These are phyloP conservation scores for Glebionis coronaria DNA, from an alignment of 129 eudicot species.

Conservation along the genomic window DNA sequence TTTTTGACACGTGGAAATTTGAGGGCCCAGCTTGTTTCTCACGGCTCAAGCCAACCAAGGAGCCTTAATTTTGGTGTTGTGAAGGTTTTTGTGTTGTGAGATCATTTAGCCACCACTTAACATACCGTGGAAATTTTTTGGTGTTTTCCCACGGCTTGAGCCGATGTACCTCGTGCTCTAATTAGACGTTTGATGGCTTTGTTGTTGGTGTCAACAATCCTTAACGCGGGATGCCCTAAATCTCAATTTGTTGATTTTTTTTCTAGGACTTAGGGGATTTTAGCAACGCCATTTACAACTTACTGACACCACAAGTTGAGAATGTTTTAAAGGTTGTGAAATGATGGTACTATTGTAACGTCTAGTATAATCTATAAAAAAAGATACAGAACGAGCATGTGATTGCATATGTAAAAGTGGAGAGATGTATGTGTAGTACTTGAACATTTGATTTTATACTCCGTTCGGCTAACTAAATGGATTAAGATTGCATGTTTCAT, in stretches of 20 bases:
- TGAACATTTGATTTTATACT: not conserved
- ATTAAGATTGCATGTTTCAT: not conserved
- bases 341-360: not conserved
- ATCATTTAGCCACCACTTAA: too few relatives aligned
- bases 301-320: not conserved
- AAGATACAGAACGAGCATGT: not conserved
- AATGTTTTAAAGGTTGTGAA: not conserved
- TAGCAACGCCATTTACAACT: not conserved
- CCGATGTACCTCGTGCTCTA: too few relatives aligned
- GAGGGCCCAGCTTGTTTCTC: too few relatives aligned
- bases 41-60: too few relatives aligned
- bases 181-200: not conserved
- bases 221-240: not conserved
- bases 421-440: not conserved
- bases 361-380: not conserved
- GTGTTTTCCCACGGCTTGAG: too few relatives aligned
- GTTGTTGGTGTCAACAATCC: slow-evolving; percentile 2
- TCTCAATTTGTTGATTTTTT: not conserved
- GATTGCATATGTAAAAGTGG: not conserved
- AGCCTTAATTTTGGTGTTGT: too few relatives aligned
- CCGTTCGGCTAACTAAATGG: not conserved
- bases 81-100: too few relatives aligned
- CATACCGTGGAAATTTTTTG: too few relatives aligned
- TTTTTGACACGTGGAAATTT: too few relatives aligned
- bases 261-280: not conserved